Evolutionary conservation across 371 early-diverging fungal genomes (phyloP).

Genomic region (Mucor mucedo): DNA sequence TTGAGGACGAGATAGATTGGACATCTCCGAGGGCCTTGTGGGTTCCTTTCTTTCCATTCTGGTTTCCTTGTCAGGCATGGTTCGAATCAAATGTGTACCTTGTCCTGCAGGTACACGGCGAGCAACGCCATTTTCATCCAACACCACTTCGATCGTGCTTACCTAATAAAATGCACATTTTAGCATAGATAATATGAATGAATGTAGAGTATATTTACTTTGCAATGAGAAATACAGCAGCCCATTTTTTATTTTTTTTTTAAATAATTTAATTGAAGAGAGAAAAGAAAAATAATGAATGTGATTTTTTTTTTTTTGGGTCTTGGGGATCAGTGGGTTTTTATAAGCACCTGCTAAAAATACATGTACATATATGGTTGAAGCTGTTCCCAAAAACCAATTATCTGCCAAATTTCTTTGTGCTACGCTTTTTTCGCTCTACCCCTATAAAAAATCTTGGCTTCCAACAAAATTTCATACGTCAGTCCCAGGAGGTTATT

Average conservation of each 20-base stretch:
- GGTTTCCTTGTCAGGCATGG: slow-evolving; percentile 24
- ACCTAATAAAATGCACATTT: slow-evolving; percentile 19
- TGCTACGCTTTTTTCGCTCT: no score
- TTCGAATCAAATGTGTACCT: slow-evolving; percentile 47
- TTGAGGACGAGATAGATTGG: slow-evolving; percentile 14
- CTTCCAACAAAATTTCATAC: no score
- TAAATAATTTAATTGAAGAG: not conserved
- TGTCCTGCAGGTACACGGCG: slow-evolving; percentile 42
- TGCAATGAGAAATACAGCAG: slow-evolving; percentile 28
- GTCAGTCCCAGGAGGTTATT: no score
- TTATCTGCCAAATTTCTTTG: no score
- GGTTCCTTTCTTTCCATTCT: slow-evolving; percentile 17
- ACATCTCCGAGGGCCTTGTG: slow-evolving; percentile 22
- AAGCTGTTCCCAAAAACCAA: no score
- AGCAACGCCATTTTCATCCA: slow-evolving; percentile 47
- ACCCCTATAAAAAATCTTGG: no score
- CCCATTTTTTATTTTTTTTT: slow-evolving; percentile 15
- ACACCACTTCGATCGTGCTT: slow-evolving; percentile 40
- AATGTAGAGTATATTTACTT: slow-evolving; percentile 4
- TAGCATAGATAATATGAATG: not conserved
- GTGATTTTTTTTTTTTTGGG: not conserved
- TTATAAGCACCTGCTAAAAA: no score
- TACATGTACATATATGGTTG: no score
- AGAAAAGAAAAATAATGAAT: not conserved
- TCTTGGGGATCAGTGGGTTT: no score